These are phyloP conservation scores for Penicillium sp. DNA, from an alignment of 2,329 filamentous ascomycete species.

Conservation along the genomic window DNA sequence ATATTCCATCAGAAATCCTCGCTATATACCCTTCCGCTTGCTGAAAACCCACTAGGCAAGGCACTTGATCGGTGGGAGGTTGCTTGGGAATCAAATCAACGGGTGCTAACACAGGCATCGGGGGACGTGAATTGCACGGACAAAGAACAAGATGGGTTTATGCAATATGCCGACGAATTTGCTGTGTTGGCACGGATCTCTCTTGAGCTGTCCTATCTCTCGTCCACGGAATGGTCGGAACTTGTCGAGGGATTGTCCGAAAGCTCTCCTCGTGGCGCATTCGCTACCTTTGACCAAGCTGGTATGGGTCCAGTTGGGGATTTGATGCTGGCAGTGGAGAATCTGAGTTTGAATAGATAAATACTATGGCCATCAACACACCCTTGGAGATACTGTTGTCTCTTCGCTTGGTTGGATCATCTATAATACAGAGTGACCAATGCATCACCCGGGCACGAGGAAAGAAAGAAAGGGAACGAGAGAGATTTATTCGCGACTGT, in stretches of 20 bases:
- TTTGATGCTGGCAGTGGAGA: slow-evolving; percentile 1
- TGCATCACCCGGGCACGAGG: too few relatives aligned
- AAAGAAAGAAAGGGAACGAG: too few relatives aligned
- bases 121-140: background rate
- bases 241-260: background rate
- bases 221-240: background rate
- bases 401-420: too few relatives aligned
- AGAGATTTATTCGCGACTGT: too few relatives aligned
- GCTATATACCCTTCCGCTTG: background rate
- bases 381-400: too few relatives aligned
- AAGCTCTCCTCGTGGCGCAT: background rate
- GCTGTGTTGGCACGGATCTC: background rate
- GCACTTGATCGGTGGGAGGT: background rate
- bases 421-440: too few relatives aligned
- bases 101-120: background rate
- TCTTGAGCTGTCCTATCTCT: background rate
- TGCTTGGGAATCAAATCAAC: background rate
- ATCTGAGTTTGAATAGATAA: background rate
- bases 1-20: background rate
- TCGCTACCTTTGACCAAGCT: slow-evolving; percentile 9
- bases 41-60: background rate
- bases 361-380: background rate
- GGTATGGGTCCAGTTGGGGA: slow-evolving; percentile 5
- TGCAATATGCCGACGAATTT: background rate
- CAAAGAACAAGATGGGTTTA: background rate